Evolutionary conservation across 176 grass and related monocot species (phyloP).

Genomic region (Aegilops umbellulata): DNA sequence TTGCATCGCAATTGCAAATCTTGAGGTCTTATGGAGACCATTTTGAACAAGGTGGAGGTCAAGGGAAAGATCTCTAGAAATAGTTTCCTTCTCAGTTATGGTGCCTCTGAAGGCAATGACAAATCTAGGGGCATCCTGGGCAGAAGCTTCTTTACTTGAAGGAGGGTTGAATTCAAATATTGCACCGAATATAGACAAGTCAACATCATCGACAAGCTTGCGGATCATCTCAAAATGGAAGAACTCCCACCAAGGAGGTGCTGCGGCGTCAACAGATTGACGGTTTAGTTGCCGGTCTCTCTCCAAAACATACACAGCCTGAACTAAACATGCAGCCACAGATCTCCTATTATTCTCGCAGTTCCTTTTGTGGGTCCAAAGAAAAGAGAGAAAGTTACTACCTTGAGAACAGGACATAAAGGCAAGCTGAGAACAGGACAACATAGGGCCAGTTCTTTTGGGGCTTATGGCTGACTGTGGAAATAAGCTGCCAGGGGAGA

Average conservation of each 20-base stretch:
- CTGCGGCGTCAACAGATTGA: constrained; percentile 52
- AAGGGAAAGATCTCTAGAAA: constrained; percentile 73
- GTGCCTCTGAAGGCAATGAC: constrained; percentile 94
- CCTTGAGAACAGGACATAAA: neutral
- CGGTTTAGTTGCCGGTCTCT: constrained; percentile 70
- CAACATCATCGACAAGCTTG: constrained; percentile 82
- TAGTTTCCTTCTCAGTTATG: constrained; percentile 74
- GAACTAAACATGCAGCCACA: constrained; percentile 85
- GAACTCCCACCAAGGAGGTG: constrained; percentile 85
- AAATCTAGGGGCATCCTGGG: constrained; percentile 64
- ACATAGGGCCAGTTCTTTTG: neutral
- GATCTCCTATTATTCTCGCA: constrained; percentile 65
- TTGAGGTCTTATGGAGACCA: constrained; percentile 73
- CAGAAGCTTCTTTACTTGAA: constrained; percentile 35
- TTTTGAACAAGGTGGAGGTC: constrained; percentile 73
- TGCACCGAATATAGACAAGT: constrained; percentile 78
- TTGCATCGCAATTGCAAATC: constrained; percentile 91
- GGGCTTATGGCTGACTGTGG: no score
- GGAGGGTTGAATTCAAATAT: constrained; percentile 83
- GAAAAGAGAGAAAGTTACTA: constrained; percentile 34
- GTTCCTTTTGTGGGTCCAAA: constrained; percentile 53
- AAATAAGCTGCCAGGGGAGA: no score
- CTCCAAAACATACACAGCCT: constrained; percentile 86
- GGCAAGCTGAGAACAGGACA: neutral
- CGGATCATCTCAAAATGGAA: constrained; percentile 80